Evolutionary conservation across 805 yeast species (phyloP), one percentile per base, ranked within the genome.

Genomic region (Torulaspora microellipsoides): DNA sequence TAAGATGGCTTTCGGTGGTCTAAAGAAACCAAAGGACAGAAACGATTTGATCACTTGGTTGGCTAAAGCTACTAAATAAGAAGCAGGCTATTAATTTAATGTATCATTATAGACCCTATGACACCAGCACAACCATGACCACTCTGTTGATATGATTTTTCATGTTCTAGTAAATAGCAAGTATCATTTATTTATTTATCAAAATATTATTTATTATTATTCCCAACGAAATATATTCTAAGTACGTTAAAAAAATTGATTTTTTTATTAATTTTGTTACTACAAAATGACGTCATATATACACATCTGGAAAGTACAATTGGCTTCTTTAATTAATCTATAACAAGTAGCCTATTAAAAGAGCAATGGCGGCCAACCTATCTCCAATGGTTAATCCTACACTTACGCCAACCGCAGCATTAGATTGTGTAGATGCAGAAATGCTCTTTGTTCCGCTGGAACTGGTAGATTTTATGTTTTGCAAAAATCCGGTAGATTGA

Each of bases 1-100:
- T 78, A 93, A 93, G 85, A 93, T 93, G 99, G 98, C 99, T 56
- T 93, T 91, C 65, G 99, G 96, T 76, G 99, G 99, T 77, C 81
- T 93, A 74, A 93, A 93, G 90, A 93, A 93, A 81, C 83, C 89
- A 56, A 91, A 89, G 84, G 99, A 93, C 80, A 88, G 98, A 83
- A 86, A 87, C 76, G 98, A 93, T 71, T 76, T 93, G 71, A 74
- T 91, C 65, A 80, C 98, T 62, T 91, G 88, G 85, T 78, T 91
- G 68, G 65, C 62, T 33, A 60, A 63, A 46, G 81, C 82, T 46
- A 55, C 71, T 54, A 76, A 76, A 70, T 76, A 74, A 65, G 48
- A 29, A 34, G 30, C 15, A 3, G 25, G 4, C 25, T 20, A 20
- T 6, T 20, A 20, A 20, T 15, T 27, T 27, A 38, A 32, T 27